A percentile compares a stretch with the other conserved stretches of the same genome.
These are phyloP conservation scores for Casuarina glauca DNA, from an alignment of 306 rosid species.

Conservation along the genomic window DNA sequence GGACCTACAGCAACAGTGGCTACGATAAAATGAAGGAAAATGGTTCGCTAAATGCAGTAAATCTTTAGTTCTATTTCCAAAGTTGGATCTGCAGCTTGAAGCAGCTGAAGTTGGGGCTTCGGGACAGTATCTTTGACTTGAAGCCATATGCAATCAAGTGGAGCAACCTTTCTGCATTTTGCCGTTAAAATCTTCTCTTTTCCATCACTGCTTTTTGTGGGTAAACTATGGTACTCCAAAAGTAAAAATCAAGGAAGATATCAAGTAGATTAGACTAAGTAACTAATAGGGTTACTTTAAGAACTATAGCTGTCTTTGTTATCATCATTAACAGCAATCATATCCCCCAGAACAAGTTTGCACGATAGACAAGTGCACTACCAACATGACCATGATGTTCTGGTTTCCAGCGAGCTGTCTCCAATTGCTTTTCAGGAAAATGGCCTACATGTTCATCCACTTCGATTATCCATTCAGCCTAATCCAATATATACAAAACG, in stretches of 20 bases:
- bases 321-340: constrained; percentile 27
- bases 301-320: constrained; percentile 3
- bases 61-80: no score
- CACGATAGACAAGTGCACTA: constrained; percentile 6
- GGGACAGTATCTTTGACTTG: neutral
- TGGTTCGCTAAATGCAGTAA: no score
- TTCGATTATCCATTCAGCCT: constrained; percentile 37
- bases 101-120: neutral
- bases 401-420: constrained; percentile 13
- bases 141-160: neutral
- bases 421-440: constrained; percentile 29
- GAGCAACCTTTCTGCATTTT: neutral
- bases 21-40: neutral
- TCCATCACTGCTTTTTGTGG: neutral
- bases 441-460: constrained; percentile 38
- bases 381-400: neutral
- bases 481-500: constrained; percentile 24
- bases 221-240: neutral
- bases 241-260: constrained; percentile 19
- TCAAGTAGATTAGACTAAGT: constrained; percentile 5
- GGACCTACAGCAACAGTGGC: neutral
- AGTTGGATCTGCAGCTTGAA: no score
- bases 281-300: constrained; percentile 1
- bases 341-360: constrained; percentile 15
- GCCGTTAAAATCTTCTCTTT: neutral